Evolutionary conservation across 2,329 filamentous ascomycete genomes (phyloP).

Genomic region (Tolypocladium tundrense): DNA sequence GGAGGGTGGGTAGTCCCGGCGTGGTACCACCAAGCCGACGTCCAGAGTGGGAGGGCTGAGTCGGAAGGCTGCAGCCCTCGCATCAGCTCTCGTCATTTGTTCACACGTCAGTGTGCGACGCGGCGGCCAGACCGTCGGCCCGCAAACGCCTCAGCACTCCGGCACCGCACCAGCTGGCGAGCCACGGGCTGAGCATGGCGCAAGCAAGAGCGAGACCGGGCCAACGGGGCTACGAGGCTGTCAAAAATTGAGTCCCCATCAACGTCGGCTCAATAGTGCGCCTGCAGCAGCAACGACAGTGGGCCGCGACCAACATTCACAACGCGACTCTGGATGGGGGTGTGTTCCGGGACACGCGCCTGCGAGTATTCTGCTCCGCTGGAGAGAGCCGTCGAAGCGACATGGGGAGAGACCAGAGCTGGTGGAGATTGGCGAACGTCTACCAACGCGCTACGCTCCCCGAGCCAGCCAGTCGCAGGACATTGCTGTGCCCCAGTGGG

Average conservation of each 20-base stretch:
- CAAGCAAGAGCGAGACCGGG: neutral
- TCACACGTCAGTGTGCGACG: conserved; percentile 1
- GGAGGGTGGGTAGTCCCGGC: conserved; percentile 12
- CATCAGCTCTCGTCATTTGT: conserved; percentile 4
- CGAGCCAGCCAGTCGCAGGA: conserved; percentile 7
- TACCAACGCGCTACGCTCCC: conserved; percentile 2
- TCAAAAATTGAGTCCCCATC: neutral
- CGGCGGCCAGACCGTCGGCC: neutral
- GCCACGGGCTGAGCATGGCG: neutral
- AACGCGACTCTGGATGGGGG: neutral
- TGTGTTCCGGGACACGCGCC: conserved; percentile 2
- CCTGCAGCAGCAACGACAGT: conserved; percentile 1
- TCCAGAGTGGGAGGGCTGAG: conserved; percentile 12
- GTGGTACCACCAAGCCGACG: conserved; percentile 8
- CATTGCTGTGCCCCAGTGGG: conserved; percentile 7
- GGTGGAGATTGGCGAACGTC: conserved; percentile 11
- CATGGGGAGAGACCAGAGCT: neutral
- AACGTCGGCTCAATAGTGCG: conserved; percentile 3
- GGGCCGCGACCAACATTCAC: neutral
- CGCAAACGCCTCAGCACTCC: neutral
- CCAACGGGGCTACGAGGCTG: neutral
- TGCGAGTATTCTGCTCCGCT: conserved; percentile 2
- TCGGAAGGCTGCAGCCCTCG: conserved; percentile 14
- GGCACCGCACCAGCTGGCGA: neutral
- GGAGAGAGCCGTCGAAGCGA: conserved; percentile 1